Evolutionary conservation across 768 basidiomycete genomes (phyloP).

Genomic region (Guyanaporus albipodus): DNA sequence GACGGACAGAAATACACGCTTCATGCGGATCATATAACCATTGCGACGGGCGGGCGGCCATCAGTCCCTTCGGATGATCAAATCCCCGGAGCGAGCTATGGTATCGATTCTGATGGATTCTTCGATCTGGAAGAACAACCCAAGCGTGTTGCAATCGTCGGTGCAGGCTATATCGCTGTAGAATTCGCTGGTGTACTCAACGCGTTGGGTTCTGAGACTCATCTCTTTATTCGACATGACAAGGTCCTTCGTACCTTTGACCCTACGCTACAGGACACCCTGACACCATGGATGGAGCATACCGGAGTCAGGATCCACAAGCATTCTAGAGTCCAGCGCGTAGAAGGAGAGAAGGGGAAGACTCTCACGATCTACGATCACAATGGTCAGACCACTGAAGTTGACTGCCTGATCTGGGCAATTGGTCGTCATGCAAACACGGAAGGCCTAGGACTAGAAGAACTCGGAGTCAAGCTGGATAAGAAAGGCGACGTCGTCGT

Average conservation of each 20-base stretch:
- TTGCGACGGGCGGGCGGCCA: slow-evolving; percentile 87
- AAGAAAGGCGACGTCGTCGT: slow-evolving; percentile 81
- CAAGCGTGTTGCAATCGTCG: slow-evolving; percentile 88
- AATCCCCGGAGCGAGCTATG: slow-evolving; percentile 87
- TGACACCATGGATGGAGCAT: slow-evolving; percentile 92
- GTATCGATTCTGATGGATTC: slow-evolving; percentile 94
- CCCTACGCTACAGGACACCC: slow-evolving; percentile 72
- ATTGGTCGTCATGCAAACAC: slow-evolving; percentile 88
- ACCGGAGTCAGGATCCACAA: slow-evolving; percentile 90
- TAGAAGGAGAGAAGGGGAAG: slow-evolving; percentile 72
- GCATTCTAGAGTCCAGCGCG: slow-evolving; percentile 63
- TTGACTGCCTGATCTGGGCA: slow-evolving; percentile 89
- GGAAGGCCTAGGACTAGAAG: slow-evolving; percentile 69
- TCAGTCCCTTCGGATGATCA: slow-evolving; percentile 70
- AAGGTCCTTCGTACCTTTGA: slow-evolving; percentile 93
- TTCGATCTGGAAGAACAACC: slow-evolving; percentile 90
- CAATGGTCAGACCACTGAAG: slow-evolving; percentile 73
- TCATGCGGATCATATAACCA: slow-evolving; percentile 69
- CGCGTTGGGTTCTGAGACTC: slow-evolving; percentile 86
- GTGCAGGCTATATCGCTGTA: slow-evolving; percentile 97
- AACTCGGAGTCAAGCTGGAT: slow-evolving; percentile 70
- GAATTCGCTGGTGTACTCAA: slow-evolving; percentile 95
- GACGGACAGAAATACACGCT: slow-evolving; percentile 72
- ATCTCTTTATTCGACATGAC: slow-evolving; percentile 86
- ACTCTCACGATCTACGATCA: slow-evolving; percentile 73